Conservation (phyloP, 768 basidiomycete species). For the Termitomyces titanicus region DNA sequence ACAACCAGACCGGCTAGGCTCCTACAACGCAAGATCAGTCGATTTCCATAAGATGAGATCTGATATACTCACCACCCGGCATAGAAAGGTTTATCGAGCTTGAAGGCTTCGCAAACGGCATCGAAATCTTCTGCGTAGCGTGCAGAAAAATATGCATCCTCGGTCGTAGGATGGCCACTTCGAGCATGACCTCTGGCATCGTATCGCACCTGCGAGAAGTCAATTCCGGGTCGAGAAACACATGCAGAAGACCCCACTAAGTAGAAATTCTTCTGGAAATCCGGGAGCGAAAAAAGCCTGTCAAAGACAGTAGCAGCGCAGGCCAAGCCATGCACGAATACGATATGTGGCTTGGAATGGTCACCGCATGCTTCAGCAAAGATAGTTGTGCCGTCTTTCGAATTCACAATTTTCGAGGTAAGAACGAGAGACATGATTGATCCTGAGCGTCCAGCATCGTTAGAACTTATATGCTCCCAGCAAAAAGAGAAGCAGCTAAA, state of each 20-base stretch:
- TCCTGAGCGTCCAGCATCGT: no score
- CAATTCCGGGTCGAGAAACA: no score
- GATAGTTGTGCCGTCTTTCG: background rate
- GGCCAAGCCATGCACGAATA: background rate
- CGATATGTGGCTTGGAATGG: background rate
- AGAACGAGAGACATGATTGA: background rate
- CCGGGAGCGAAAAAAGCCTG: background rate
- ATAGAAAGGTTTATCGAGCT: background rate
- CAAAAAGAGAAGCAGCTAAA: no score
- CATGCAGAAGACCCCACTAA: background rate
- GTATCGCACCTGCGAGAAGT: background rate
- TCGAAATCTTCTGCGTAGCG: background rate
- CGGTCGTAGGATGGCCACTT: background rate
- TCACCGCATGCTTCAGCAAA: background rate
- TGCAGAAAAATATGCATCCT: background rate
- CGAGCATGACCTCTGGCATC: background rate
- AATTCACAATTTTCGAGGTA: background rate
- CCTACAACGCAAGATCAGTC: background rate
- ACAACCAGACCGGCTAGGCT: background rate
- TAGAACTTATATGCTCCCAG: no score
- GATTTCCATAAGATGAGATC: background rate
- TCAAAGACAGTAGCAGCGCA: background rate
- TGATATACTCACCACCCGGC: background rate
- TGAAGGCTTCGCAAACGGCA: background rate
- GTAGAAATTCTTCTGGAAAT: background rate